A percentile compares a stretch with the other conserved stretches of the same genome.
phyloP scores from a whole-genome alignment of 176 grass and related monocot species.

The Musa schizocarpa region DNA sequence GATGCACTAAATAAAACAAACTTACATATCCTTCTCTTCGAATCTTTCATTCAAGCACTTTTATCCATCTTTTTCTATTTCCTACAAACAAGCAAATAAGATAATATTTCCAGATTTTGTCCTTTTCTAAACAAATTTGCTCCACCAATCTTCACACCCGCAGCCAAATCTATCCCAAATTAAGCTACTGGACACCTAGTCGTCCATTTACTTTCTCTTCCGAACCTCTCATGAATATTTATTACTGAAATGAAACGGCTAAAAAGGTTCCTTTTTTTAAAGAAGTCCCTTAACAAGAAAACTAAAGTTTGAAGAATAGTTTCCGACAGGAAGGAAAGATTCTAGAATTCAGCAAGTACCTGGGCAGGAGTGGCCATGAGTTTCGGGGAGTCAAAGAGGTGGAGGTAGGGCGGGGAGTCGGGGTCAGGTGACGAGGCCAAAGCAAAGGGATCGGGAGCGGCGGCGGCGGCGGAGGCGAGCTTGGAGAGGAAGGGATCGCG shows the following conservation, averaged over 20 bases:
- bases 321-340: background rate
- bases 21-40: too few relatives aligned
- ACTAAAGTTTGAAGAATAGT: too few relatives aligned
- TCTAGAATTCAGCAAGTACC: slow-evolving; percentile 20
- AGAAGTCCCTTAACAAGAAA: background rate
- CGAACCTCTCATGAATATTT: background rate
- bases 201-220: background rate
- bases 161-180: background rate
- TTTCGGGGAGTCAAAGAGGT: slow-evolving; percentile 68
- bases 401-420: slow-evolving; percentile 57
- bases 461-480: slow-evolving; percentile 28
- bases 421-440: background rate
- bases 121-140: too few relatives aligned
- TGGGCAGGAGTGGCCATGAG: slow-evolving; percentile 72
- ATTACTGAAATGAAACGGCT: background rate
- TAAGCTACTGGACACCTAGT: background rate
- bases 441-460: slow-evolving; percentile 26
- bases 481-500: slow-evolving; percentile 25
- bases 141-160: too few relatives aligned
- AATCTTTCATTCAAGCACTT: too few relatives aligned
- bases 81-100: too few relatives aligned
- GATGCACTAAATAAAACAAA: too few relatives aligned
- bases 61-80: too few relatives aligned
- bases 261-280: background rate
- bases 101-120: too few relatives aligned